Evolutionary conservation across 208 protist genomes (phyloP).

Genomic region (Trypanosoma vivax): DNA sequence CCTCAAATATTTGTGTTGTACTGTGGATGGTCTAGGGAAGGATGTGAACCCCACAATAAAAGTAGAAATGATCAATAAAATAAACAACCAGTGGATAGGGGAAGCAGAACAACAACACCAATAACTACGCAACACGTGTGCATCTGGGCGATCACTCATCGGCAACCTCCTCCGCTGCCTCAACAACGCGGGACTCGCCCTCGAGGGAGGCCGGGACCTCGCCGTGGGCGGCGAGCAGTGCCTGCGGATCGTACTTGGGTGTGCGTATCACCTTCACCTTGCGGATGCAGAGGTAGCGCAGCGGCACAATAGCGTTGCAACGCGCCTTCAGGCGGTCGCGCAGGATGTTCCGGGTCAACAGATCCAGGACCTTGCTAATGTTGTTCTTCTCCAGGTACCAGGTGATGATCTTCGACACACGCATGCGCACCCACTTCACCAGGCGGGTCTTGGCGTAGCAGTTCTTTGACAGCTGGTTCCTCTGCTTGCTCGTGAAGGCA

Average conservation of each 20-base stretch:
- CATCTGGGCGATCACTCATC: too few relatives aligned
- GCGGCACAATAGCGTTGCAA: slow-evolving; percentile 94
- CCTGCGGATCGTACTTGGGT: slow-evolving; percentile 94
- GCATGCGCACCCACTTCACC: slow-evolving; percentile 91
- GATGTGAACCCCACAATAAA: too few relatives aligned
- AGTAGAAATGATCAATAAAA: neutral
- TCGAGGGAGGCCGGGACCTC: slow-evolving; percentile 76
- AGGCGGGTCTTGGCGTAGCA: slow-evolving; percentile 96
- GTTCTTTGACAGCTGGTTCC: slow-evolving; percentile 94
- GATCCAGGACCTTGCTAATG: slow-evolving; percentile 93
- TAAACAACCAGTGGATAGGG: neutral
- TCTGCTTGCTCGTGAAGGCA: slow-evolving; percentile 95
- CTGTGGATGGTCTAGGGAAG: too few relatives aligned
- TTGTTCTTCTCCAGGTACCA: slow-evolving; percentile 75
- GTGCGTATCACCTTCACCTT: slow-evolving; percentile 97
- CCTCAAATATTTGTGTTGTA: too few relatives aligned
- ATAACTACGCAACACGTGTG: neutral
- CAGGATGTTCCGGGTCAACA: slow-evolving; percentile 94
- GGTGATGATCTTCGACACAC: slow-evolving; percentile 95
- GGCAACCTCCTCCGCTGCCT: slow-evolving; percentile 55
- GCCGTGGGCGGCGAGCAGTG: slow-evolving; percentile 91
- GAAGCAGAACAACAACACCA: neutral
- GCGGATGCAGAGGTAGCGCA: slow-evolving; percentile 97
- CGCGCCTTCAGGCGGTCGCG: slow-evolving; percentile 93
- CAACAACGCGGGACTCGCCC: slow-evolving; percentile 64